These are phyloP conservation scores for Lasiodiplodia sp. DNA, from an alignment of 2,329 filamentous ascomycete species.

Conservation along the genomic window DNA sequence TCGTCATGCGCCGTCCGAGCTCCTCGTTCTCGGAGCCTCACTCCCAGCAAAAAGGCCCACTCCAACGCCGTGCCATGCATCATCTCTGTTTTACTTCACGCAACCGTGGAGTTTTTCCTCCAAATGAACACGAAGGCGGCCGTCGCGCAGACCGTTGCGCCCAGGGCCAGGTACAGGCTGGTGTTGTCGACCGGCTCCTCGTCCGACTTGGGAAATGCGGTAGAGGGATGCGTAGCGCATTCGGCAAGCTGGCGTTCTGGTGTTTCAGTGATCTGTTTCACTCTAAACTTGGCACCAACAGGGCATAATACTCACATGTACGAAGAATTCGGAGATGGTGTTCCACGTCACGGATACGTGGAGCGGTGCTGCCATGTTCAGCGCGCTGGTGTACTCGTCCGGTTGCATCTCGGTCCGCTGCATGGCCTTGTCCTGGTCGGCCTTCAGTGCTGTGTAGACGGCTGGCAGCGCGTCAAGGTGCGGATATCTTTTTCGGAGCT, in stretches of 20 bases:
- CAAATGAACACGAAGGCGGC: conserved; percentile 68
- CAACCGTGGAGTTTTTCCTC: conserved; percentile 52
- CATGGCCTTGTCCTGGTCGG: conserved; percentile 95
- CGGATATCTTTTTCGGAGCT: conserved; percentile 78
- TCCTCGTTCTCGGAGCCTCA: conserved; percentile 10
- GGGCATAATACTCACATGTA: conserved; percentile 57
- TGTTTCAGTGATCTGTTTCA: conserved; percentile 18
- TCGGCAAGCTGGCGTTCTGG: conserved; percentile 71
- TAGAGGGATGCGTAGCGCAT: conserved; percentile 86
- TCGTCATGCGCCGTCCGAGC: conserved; percentile 20
- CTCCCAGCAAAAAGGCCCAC: neutral
- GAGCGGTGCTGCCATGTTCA: conserved; percentile 89
- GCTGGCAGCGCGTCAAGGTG: conserved; percentile 89
- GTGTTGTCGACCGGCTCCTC: conserved; percentile 86
- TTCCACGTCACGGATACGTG: conserved; percentile 96
- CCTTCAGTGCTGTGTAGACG: conserved; percentile 92
- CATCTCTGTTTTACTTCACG: neutral
- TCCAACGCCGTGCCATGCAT: neutral
- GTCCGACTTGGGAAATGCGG: conserved; percentile 86
- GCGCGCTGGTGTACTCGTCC: conserved; percentile 83
- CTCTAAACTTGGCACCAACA: conserved; percentile 37
- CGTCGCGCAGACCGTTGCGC: conserved; percentile 69
- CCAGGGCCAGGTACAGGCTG: conserved; percentile 83
- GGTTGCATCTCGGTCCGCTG: conserved; percentile 88
- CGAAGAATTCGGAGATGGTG: conserved; percentile 93